Conservation (phyloP, 2,329 filamentous ascomycete genomes). For the Xylaria sp. region DNA sequence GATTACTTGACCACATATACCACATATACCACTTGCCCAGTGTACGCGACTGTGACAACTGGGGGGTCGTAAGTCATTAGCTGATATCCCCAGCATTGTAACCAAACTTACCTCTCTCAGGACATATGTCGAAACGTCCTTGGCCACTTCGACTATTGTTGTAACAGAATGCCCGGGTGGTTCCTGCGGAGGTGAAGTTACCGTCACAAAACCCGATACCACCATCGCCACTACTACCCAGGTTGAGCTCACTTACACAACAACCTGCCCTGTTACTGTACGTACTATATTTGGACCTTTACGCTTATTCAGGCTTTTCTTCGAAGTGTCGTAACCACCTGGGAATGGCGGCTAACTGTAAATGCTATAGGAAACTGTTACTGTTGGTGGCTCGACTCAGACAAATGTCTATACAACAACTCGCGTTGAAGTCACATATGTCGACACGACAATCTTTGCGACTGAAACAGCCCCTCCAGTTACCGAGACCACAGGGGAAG, state of each 20-base stretch:
- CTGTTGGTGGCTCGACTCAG: slow-evolving; percentile 36
- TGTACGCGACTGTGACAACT: slow-evolving; percentile 56
- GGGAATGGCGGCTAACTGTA: slow-evolving; percentile 16
- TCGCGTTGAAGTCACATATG: slow-evolving; percentile 33
- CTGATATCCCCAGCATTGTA: neutral
- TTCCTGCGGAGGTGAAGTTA: slow-evolving; percentile 48
- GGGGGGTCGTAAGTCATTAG: slow-evolving; percentile 53
- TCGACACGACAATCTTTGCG: slow-evolving; percentile 35
- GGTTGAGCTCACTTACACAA: slow-evolving; percentile 56
- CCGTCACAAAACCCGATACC: slow-evolving; percentile 53
- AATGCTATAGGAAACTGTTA: slow-evolving; percentile 32
- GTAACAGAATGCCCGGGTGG: slow-evolving; percentile 56
- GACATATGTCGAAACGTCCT: slow-evolving; percentile 56
- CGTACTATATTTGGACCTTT: slow-evolving; percentile 15
- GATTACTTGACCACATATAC: slow-evolving; percentile 51
- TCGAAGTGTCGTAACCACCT: neutral
- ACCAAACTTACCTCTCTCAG: slow-evolving; percentile 44
- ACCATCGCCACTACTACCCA: slow-evolving; percentile 51
- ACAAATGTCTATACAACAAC: slow-evolving; percentile 48
- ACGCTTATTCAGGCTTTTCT: neutral
- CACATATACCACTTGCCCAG: slow-evolving; percentile 59
- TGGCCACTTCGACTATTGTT: slow-evolving; percentile 57
- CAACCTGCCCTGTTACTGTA: slow-evolving; percentile 44
- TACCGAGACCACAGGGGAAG: slow-evolving; percentile 52
- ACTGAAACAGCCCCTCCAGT: slow-evolving; percentile 47